Evolutionary conservation across 306 rosid species (phyloP), one percentile per base, ranked within the genome.

Genomic region (Heteromeles arbutifolia): DNA sequence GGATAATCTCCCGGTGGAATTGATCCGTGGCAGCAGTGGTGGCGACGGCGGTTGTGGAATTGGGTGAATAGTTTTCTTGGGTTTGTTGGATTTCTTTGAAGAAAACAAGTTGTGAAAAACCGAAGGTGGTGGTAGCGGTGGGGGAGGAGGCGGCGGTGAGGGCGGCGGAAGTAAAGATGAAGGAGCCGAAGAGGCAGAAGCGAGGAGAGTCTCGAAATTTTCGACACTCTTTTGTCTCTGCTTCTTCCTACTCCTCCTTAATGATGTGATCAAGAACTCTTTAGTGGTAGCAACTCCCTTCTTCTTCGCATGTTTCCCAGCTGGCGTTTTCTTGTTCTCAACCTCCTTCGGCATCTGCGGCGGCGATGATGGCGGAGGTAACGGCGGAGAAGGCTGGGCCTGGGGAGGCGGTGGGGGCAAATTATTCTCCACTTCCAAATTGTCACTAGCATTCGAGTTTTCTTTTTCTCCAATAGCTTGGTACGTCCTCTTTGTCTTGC

Each of bases 201-300:
- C 70, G 52, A 81, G 72, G 45, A 90, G 25, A 32, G 81, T 72
- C 2, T 88, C 88, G 41, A 87, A 80, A 77, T 77, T 89, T 70
- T 90, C 96, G 44, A 87, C 73, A 70, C 91, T 93, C 70, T 56
- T 85, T 25, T 88, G 86, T 39, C 91, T 88, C 10, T 84, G 90
- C 76, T 86, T 84, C 87, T 89, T 89, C 87, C 83, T 91, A 82
- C 79, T 91, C 63, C 86, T 79, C 82, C 79, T 84, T 5, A 78
- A 75, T 32, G 92, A 59, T 5, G 78, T 77, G 74, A 63, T 76
- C 70, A 86, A 77, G 73, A 89, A 84, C 54, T 84, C 96, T 76
- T 91, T 91, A 11, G 90, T 79, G 25, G 87, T 65, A 34, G 48
- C 70, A 26, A 81, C 78, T 37, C 74, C 82, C 76, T 83, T 84